Evolutionary conservation across 2,329 filamentous ascomycete genomes (phyloP), one percentile per base, ranked within the genome.

Genomic region (Botryotinia convoluta): DNA sequence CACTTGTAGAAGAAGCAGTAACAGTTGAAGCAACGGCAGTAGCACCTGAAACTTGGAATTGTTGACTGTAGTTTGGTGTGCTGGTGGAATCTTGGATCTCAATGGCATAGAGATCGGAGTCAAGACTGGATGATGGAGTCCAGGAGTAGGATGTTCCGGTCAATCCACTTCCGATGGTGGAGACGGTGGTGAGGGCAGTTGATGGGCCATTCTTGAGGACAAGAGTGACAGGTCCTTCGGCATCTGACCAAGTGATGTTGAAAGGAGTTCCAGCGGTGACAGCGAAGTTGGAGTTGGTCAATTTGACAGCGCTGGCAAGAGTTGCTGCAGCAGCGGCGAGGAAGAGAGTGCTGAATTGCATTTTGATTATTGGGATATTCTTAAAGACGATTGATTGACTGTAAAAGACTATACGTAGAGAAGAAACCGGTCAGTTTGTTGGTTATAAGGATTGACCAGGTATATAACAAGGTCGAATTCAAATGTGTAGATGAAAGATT

Each of bases 271-370:
- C 79, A 48, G 76, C 77, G 26, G 73, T 74, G 63, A 80, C 71
- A 3, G 63, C 72, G 71, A 78, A 80, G n/a, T 71, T 57, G 5
- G 76, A 29, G 63, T 78, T 81, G 64, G 78, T 80, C 74, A 81
- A 75, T 26, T 75, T 22, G 26, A 74, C 76, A 1, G 79, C 77
- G n/a, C 74, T 74, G 67, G 72, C 76, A 39, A 77, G 63, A 14
- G 75, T 73, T 51, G 77, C 72, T 16, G 77, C 74, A 12, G 75
- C 74, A 37, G 77, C 75, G 16, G 77, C 75, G 69, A 78, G 12
- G 68, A 80, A 73, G 72, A 77, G n/a, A 63, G 60, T 76, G 39
- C 76, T 73, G 78, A 80, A 79, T 75, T 78, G 76, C 80, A 81
- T 81, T 67, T 78, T 80, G 61, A 70, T 45, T 37, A 62, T 20